Evolutionary conservation across 495 filamentous ascomycete genomes (phyloP), one percentile per base, ranked within the genome.

Genomic region (Filosporella fistucella): DNA sequence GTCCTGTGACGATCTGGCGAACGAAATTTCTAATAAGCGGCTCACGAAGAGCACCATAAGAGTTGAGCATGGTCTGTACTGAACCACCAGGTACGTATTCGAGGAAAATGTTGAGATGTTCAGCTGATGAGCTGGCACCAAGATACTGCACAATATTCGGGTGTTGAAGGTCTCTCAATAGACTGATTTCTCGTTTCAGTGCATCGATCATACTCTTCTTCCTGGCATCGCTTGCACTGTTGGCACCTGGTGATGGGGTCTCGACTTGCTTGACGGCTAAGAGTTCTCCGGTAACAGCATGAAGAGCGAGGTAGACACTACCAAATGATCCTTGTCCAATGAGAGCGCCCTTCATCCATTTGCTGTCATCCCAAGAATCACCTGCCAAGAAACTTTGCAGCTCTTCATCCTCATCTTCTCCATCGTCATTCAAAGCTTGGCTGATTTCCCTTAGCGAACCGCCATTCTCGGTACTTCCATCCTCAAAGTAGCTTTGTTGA

Each of bases 191-290:
- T 56, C 90, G 86, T 70, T 97, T 95, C 32, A 99, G 74, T 3
- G 93, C 93, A 39, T 91, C 88, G 47, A 99, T 86, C 93, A 99
- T 99, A 69, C 79, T 88, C 71, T 90, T 94, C 73, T 97, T 97
- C 56, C 88, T 82, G 42, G 88, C 80, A 61, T 96, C 93, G 46
- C 82, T 86, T 58, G 82, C 79, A 37, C 81, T 85, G 51, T 83
- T 88, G 48, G 88, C 82, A 28, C 81, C 82, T 22, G 82, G 81
- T 1, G 85, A 85, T 4, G 93, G 91, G 38, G 95, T 80, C 62
- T 99, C 93, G 46, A 99, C 93, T 67, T 97, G 93, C 70, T 99
- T 99, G 29, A 99, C 93, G 32, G 93, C 93, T 74, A 99, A 90
- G 32, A 99, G 84, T 63, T 96, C 94, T 57, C 91, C 93, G 21